Evolutionary conservation across 805 yeast genomes (phyloP).

Genomic region (Yamadazyma sp.): DNA sequence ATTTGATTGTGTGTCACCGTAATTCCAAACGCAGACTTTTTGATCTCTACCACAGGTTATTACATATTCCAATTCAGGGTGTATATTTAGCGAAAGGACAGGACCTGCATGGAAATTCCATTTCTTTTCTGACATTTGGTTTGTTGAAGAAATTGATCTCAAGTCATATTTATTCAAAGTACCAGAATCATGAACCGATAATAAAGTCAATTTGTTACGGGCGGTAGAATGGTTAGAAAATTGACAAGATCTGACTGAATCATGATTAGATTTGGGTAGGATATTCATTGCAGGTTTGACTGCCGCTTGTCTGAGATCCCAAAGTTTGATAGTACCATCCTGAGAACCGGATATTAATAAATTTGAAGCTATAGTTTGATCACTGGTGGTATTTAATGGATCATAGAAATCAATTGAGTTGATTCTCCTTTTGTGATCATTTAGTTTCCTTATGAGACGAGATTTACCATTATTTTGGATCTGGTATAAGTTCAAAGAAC

Average conservation of each 20-base stretch:
- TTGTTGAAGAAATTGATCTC: slow-evolving; percentile 32
- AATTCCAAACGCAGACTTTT: slow-evolving; percentile 72
- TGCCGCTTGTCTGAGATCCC: slow-evolving; percentile 60
- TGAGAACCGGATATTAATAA: slow-evolving; percentile 60
- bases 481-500: slow-evolving; percentile 30
- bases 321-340: slow-evolving; percentile 72
- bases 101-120: slow-evolving; percentile 91
- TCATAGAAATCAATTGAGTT: slow-evolving; percentile 39
- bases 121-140: slow-evolving; percentile 60
- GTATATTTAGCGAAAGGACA: slow-evolving; percentile 85
- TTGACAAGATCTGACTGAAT: slow-evolving; percentile 61
- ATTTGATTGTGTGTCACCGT: slow-evolving; percentile 22
- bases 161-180: slow-evolving; percentile 83
- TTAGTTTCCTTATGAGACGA: slow-evolving; percentile 23
- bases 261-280: slow-evolving; percentile 55
- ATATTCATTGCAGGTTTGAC: slow-evolving; percentile 50
- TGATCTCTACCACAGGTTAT: slow-evolving; percentile 93
- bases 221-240: slow-evolving; percentile 48
- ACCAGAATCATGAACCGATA: slow-evolving; percentile 87
- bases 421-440: slow-evolving; percentile 41
- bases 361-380: slow-evolving; percentile 7
- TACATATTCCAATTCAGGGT: slow-evolving; percentile 75
- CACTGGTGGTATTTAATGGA: slow-evolving; percentile 13
- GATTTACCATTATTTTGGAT: slow-evolving; percentile 32
- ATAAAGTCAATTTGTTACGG: slow-evolving; percentile 46